A percentile compares a stretch with the other conserved stretches of the same genome.
phyloP scores from a whole-genome alignment of 371 early-diverging fungal genomes.

The Gilbertella persicaria region DNA sequence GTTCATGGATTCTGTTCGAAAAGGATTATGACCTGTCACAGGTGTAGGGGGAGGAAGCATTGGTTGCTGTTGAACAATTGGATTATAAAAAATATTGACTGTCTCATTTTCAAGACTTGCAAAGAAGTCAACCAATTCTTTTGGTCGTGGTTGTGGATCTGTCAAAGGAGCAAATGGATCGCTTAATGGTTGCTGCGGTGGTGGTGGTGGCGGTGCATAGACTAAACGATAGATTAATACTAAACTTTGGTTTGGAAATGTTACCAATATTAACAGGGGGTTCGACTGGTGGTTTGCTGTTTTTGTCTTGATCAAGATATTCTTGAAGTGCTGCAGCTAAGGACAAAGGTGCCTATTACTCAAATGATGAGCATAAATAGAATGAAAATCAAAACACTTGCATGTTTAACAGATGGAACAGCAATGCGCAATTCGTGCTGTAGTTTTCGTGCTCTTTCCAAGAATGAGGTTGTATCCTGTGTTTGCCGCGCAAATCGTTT shows the following conservation, averaged over 20 bases:
- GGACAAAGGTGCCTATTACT: constrained; percentile 82
- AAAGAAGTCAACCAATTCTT: constrained; percentile 74
- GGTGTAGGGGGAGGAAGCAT: neutral
- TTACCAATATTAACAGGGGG: constrained; percentile 2
- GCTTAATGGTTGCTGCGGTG: constrained; percentile 19
- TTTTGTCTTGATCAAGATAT: constrained; percentile 60
- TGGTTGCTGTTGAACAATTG: constrained; percentile 15
- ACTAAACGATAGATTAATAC: too few relatives aligned
- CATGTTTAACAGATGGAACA: constrained; percentile 86
- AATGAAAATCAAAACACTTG: constrained; percentile 36
- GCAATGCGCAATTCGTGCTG: constrained; percentile 71
- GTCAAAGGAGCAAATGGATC: neutral
- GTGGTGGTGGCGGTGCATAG: constrained; percentile 7
- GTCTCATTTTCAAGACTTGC: constrained; percentile 70
- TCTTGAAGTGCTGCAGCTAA: constrained; percentile 86
- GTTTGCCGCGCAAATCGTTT: constrained; percentile 88
- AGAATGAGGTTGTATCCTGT: constrained; percentile 74
- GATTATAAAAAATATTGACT: constrained; percentile 43
- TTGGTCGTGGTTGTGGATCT: constrained; percentile 31
- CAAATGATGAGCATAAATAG: too few relatives aligned
- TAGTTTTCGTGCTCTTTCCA: constrained; percentile 76
- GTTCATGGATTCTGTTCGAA: constrained; percentile 7
- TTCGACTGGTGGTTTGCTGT: neutral
- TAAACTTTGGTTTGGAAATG: constrained; percentile 3
- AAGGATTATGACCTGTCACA: constrained; percentile 18